Evolutionary conservation across 1,284 basidiomycete species (phyloP).

Genomic region (Malassezia sp.): DNA sequence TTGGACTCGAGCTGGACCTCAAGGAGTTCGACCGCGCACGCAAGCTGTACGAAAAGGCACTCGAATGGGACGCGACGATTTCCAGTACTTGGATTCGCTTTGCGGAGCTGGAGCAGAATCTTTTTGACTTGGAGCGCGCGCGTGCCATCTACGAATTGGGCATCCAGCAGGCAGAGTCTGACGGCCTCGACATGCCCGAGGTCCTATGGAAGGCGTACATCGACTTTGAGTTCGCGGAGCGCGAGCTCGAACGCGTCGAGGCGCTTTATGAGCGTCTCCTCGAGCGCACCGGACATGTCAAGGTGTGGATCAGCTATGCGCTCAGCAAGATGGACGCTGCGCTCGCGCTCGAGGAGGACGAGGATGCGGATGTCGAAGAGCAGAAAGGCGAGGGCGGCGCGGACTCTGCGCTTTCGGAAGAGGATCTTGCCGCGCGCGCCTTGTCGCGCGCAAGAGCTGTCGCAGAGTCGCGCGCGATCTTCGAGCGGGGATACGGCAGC

Average conservation of each 20-base stretch:
- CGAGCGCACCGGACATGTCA: constrained; percentile 79
- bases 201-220: constrained; percentile 74
- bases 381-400: constrained; percentile 10
- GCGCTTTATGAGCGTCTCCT: constrained; percentile 82
- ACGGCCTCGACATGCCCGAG: constrained; percentile 81
- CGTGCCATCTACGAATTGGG: constrained; percentile 93
- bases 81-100: constrained; percentile 73
- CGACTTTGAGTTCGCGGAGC: constrained; percentile 89
- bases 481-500: constrained; percentile 73
- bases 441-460: constrained; percentile 57
- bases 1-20: constrained; percentile 39
- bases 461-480: constrained; percentile 61
- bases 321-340: constrained; percentile 51
- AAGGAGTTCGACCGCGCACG: constrained; percentile 85
- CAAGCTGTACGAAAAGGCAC: constrained; percentile 80
- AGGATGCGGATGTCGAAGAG: constrained; percentile 52
- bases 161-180: constrained; percentile 57
- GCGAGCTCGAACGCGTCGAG: constrained; percentile 73
- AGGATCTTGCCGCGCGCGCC: constrained; percentile 17
- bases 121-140: constrained; percentile 81
- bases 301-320: constrained; percentile 50
- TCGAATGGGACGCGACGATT: constrained; percentile 49
- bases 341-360: constrained; percentile 61
- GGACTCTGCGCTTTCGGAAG: constrained; percentile 11
- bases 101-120: constrained; percentile 81